phyloP scores from a whole-genome alignment of 306 rosid species.

The Herpetospermum pedunculosum region DNA sequence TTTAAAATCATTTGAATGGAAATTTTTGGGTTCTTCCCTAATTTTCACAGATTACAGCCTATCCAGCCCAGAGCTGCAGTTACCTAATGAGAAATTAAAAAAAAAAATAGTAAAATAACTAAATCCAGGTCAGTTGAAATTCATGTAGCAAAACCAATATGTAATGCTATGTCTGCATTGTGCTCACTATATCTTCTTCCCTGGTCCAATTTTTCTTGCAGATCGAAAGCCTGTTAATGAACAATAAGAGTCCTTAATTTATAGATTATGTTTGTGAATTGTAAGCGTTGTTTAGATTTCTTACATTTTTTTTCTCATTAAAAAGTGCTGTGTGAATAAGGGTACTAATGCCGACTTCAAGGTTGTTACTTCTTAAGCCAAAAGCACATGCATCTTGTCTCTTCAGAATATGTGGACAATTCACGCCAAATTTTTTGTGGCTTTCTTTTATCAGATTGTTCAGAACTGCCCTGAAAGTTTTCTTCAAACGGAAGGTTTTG shows the following conservation, averaged over 20 bases:
- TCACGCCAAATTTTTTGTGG: slow-evolving; percentile 12
- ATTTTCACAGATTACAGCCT: not conserved
- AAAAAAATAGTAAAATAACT: too few relatives aligned
- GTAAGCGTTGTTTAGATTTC: not conserved
- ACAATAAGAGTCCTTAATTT: not conserved
- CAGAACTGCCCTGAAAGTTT: slow-evolving; percentile 65
- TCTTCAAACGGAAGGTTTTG: slow-evolving; percentile 45
- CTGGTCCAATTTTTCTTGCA: not conserved
- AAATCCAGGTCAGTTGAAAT: not conserved
- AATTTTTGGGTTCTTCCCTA: not conserved
- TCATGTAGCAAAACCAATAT: not conserved
- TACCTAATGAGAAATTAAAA: not conserved
- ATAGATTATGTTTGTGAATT: not conserved
- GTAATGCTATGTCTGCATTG: not conserved
- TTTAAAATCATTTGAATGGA: not conserved
- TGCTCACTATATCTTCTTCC: not conserved
- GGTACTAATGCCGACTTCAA: not conserved
- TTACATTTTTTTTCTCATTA: not conserved
- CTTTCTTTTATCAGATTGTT: slow-evolving; percentile 49
- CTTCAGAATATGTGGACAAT: not conserved
- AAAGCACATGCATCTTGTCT: not conserved
- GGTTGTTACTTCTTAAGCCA: not conserved
- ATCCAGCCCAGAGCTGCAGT: not conserved
- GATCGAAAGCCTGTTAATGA: not conserved
- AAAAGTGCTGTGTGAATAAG: not conserved